These are phyloP conservation scores for Leersia perrieri DNA, from an alignment of 176 grass and related monocot genomes.

Conservation along the genomic window DNA sequence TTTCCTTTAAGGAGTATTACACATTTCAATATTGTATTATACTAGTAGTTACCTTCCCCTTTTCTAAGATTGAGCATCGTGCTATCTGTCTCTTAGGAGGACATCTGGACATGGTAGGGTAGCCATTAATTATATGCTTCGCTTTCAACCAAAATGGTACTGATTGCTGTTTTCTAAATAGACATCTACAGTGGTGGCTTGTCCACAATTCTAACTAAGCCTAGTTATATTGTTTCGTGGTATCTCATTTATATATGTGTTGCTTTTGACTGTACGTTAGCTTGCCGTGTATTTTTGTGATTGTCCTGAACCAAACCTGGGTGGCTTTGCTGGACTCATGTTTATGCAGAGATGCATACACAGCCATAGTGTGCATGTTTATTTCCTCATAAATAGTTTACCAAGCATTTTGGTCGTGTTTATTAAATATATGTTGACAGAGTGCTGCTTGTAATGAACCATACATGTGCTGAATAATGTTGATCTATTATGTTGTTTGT, in stretches of 20 bases:
- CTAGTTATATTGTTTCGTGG: not conserved
- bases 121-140: not conserved
- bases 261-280: not conserved
- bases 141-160: conserved; percentile 3
- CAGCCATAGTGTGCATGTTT: not conserved
- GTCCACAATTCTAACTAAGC: not conserved
- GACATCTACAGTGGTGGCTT: not conserved
- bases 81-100: not conserved
- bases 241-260: not conserved
- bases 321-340: not conserved
- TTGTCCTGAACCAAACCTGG: not conserved
- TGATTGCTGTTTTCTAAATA: not conserved
- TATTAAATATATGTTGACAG: not conserved
- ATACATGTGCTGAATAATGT: conserved; percentile 13
- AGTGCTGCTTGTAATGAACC: not conserved
- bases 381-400: not conserved
- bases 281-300: not conserved
- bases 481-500: conserved; percentile 19
- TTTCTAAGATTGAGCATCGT: not conserved
- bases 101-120: not conserved
- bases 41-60: not conserved
- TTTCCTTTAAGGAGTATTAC: not conserved
- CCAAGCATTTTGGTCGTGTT: not conserved
- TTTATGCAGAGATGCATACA: not conserved
- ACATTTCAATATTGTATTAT: not conserved